Conservation (phyloP, 352 stramenopile genomes). For the Phytophthora cajani region DNA sequence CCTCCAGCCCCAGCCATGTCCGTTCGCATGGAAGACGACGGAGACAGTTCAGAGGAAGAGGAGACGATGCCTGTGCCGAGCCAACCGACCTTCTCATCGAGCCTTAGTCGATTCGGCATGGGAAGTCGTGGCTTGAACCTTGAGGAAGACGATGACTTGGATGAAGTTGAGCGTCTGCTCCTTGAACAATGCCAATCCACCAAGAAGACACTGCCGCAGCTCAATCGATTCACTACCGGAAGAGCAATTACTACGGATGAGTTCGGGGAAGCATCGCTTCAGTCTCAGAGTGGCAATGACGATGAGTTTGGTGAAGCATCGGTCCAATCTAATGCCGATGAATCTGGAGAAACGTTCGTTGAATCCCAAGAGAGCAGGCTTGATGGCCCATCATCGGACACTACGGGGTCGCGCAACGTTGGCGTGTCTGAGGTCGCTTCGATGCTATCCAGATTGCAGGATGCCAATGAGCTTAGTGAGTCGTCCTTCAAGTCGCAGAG, state of each 20-base stretch:
- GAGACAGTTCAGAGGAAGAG: constrained; percentile 34
- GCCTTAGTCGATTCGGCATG: constrained; percentile 21
- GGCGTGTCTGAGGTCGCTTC: background rate
- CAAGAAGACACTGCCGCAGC: constrained; percentile 1
- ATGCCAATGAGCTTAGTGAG: background rate
- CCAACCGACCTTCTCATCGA: constrained; percentile 9
- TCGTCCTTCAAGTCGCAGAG: background rate
- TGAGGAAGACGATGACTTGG: constrained; percentile 41
- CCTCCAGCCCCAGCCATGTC: background rate
- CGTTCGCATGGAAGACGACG: constrained; percentile 20
- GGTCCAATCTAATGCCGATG: background rate
- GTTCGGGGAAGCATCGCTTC: background rate
- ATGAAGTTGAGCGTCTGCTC: constrained; percentile 35
- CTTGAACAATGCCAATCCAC: constrained; percentile 24
- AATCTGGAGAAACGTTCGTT: background rate
- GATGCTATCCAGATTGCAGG: background rate
- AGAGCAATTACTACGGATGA: background rate
- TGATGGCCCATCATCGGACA: background rate
- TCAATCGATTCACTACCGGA: background rate
- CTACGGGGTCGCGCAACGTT: background rate
- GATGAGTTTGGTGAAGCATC: constrained; percentile 7
- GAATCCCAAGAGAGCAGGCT: background rate
- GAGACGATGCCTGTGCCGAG: constrained; percentile 22
- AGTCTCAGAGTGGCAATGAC: constrained; percentile 2
- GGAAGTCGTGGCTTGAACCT: constrained; percentile 15